Base-by-base conservation (phyloP, 2,329 filamentous ascomycete species). In the Diaporthe citri region DNA sequence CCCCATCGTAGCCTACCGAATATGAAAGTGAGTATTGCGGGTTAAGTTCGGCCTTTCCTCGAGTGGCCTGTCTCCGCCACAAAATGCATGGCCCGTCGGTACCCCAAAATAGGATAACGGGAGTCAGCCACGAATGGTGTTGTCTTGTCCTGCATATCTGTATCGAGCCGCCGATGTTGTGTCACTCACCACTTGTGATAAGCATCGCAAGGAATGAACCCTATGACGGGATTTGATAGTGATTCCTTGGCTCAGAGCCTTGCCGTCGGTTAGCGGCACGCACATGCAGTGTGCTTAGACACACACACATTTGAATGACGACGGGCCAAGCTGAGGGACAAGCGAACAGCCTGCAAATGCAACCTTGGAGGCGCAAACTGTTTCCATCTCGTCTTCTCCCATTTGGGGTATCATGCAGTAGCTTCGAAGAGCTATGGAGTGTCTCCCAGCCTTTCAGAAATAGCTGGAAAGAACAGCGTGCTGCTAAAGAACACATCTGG, bases 241-340 rank as follows among this genome's bases (percentile, higher is more conserved):
- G 10, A 43, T 43, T 28, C 36, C 39, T 43, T 43, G 59, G 39
- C 36, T 20, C 39, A 43, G 17, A 62, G 17, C 25, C 25, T 43
- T 62, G 36, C n/a, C 15, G 12, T 5, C 39, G 39, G 59, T 22
- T 62, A 43, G 36, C 59, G 59, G 59, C 59, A 62, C 59, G 15
- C 59, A 43, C 12, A 62, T 62, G 59, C 59, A 62, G 59, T 36
- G 59, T 62, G 36, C 57, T 60, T 25, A 36, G 31, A 28, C 6
- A 28, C 7, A 15, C 8, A n/a, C n/a, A n/a, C 25, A 39, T 62
- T 31, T 8, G 0, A 43, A 46, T 43, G 36, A 62, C 59, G 25
- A 28, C 59, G 15, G 55, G 39, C 59, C 59, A 43, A 28, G 59
- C 36, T 46, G 39, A 31, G 36, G 22, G 20, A 46, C 59, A 22